Percentiles rank a stretch among this genome's conserved stretches.
phyloP scores from a whole-genome alignment of 108 stramenopile genomes.

The Mayamaea pseudoterrestris region DNA sequence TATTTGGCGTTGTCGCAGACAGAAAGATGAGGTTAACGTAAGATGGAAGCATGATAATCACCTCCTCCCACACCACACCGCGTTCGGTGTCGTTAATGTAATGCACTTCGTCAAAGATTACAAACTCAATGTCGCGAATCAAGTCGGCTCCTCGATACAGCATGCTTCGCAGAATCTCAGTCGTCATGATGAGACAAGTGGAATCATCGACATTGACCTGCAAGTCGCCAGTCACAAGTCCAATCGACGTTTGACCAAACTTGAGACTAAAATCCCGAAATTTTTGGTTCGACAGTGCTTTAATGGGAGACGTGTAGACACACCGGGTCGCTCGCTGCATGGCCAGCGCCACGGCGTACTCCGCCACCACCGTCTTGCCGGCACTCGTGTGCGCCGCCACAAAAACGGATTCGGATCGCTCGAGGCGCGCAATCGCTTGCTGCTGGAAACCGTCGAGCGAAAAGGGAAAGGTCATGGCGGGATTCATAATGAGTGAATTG shows the following conservation, averaged over 20 bases:
- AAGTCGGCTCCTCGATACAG: conserved; percentile 86
- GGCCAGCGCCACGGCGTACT: conserved; percentile 84
- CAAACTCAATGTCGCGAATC: conserved; percentile 39
- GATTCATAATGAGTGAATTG: conserved; percentile 46
- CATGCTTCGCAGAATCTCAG: conserved; percentile 84
- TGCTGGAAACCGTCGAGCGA: conserved; percentile 87
- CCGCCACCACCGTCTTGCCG: conserved; percentile 89
- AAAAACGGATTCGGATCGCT: conserved; percentile 77
- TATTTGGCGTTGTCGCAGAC: conserved; percentile 95
- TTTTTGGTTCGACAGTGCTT: conserved; percentile 92
- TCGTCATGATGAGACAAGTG: conserved; percentile 91
- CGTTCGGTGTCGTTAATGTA: conserved; percentile 87
- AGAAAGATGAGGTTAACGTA: conserved; percentile 90
- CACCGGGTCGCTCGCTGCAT: conserved; percentile 58
- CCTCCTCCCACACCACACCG: conserved; percentile 92
- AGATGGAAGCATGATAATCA: conserved; percentile 92
- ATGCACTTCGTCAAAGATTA: conserved; percentile 90
- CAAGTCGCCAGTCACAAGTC: conserved; percentile 84
- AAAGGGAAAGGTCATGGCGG: conserved; percentile 57
- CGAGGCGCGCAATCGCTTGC: conserved; percentile 77
- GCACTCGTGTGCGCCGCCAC: conserved; percentile 92
- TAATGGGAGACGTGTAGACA: conserved; percentile 91
- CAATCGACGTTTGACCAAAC: conserved; percentile 59
- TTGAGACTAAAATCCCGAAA: conserved; percentile 80
- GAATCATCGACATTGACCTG: conserved; percentile 61